Evolutionary conservation across 768 basidiomycete species (phyloP), one percentile per base, ranked within the genome.

Genomic region (Collybia nuda): DNA sequence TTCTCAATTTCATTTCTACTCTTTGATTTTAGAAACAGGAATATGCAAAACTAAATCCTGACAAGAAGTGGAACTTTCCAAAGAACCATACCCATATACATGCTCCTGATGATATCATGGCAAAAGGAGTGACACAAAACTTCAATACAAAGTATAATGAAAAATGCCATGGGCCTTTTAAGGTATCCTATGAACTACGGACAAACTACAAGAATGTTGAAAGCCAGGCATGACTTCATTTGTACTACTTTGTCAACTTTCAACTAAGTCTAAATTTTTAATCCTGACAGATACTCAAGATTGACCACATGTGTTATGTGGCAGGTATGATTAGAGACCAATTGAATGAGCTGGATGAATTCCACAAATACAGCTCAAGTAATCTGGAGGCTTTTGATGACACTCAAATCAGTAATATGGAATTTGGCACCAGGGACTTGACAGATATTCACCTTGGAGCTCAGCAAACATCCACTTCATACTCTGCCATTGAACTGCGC

Each of bases 11-110:
- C 59, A 11, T 22, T 60, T 12, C 8, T 38, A 7, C 6, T 32
- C 15, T 62, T 53, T 2, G 28, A 57, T 42, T 62, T 58, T 48
- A 44, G 43, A 18, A 14, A 29, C 7, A 37, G 26, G 19, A 39
- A 21, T 44, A 37, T 21, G 36, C 4, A 8, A 12, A 52, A 18
- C 29, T 44, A 19, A 51, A 2, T 53, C n/a, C n/a, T n/a, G n/a
- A n/a, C n/a, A 67, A 60, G 53, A 55, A 38, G 3, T 74, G 70
- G 70, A 43, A 72, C 17, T 70, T 72, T 52, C 68, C 66, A 1
- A 77, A 77, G 47, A 54, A 52, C 0, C 75, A 76, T 40, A 40
- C 55, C 0, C 64, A 65, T 45, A 40, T 48, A 0, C 73, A 76
- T 52, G 22, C 64, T 0, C 61, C 67, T 36, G 53, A 51, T 35